phyloP scores from a whole-genome alignment of 2,329 filamentous ascomycete genomes.

The Scleromitrula shiraiana region DNA sequence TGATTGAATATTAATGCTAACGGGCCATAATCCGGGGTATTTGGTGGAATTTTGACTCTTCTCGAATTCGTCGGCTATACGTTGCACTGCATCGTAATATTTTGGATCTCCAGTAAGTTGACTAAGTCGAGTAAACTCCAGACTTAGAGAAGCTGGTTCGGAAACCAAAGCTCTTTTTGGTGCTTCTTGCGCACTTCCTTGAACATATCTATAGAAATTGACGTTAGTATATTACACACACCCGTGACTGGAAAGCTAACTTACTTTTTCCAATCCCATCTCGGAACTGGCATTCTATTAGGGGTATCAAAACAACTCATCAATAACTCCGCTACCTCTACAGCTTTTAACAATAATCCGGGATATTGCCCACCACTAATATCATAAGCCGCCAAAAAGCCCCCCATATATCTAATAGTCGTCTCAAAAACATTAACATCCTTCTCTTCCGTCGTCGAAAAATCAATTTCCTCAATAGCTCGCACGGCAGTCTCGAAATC shows the following conservation, averaged over 20 bases:
- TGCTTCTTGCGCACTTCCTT: constrained; percentile 53
- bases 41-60: constrained; percentile 43
- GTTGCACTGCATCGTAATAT: constrained; percentile 54
- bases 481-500: constrained; percentile 74
- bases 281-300: constrained; percentile 73
- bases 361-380: constrained; percentile 64
- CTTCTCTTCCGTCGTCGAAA: constrained; percentile 51
- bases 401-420: constrained; percentile 83
- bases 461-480: constrained; percentile 67
- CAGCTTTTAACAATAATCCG: constrained; percentile 59
- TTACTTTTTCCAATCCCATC: constrained; percentile 41
- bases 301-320: constrained; percentile 76
- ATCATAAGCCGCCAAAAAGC: constrained; percentile 80
- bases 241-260: constrained; percentile 27
- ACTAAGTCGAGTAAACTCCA: constrained; percentile 57
- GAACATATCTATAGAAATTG: constrained; percentile 15
- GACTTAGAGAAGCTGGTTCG: constrained; percentile 50
- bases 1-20: constrained; percentile 42
- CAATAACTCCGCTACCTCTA: constrained; percentile 62
- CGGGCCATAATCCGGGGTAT: constrained; percentile 58
- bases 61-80: constrained; percentile 51
- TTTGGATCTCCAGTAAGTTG: constrained; percentile 53
- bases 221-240: neutral
- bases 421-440: constrained; percentile 65
- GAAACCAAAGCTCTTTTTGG: constrained; percentile 46